Evolutionary conservation across 1,284 basidiomycete species (phyloP).

Genomic region (Rhodotorula glutinis): DNA sequence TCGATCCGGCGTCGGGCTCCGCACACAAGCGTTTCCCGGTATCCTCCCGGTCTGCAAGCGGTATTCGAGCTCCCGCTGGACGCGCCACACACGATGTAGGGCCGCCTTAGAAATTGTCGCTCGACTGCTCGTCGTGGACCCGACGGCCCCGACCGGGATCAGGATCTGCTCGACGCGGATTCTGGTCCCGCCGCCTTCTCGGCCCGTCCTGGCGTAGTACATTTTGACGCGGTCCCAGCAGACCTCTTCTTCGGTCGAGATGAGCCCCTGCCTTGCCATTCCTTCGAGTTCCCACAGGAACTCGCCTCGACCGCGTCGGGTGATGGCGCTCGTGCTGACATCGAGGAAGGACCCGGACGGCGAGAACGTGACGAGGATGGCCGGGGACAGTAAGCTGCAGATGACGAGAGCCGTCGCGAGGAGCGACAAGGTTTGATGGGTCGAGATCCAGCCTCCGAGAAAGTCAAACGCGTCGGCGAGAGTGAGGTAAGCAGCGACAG

Average conservation of each 20-base stretch:
- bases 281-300: slow-evolving; percentile 38
- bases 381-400: slow-evolving; percentile 90
- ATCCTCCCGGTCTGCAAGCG: slow-evolving; percentile 14
- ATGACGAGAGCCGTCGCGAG: slow-evolving; percentile 91
- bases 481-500: too few relatives aligned
- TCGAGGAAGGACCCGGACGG: slow-evolving; percentile 28
- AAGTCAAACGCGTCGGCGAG: background rate
- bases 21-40: slow-evolving; percentile 27
- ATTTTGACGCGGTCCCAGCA: slow-evolving; percentile 62
- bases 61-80: slow-evolving; percentile 35
- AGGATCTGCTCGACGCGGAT: slow-evolving; percentile 73
- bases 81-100: slow-evolving; percentile 27
- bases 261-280: slow-evolving; percentile 28
- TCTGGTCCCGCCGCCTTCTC: slow-evolving; percentile 55
- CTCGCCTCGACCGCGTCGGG: slow-evolving; percentile 26
- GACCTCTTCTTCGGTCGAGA: slow-evolving; percentile 39
- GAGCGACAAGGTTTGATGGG: slow-evolving; percentile 87
- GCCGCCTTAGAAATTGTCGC: slow-evolving; percentile 35
- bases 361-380: slow-evolving; percentile 76
- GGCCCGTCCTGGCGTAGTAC: slow-evolving; percentile 30
- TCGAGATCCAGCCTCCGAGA: slow-evolving; percentile 52
- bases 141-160: slow-evolving; percentile 54
- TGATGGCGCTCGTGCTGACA: slow-evolving; percentile 23
- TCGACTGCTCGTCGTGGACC: slow-evolving; percentile 13
- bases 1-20: too few relatives aligned